These are phyloP conservation scores for Podila epigama DNA, from an alignment of 192 early-diverging fungal species.

Conservation along the genomic window DNA sequence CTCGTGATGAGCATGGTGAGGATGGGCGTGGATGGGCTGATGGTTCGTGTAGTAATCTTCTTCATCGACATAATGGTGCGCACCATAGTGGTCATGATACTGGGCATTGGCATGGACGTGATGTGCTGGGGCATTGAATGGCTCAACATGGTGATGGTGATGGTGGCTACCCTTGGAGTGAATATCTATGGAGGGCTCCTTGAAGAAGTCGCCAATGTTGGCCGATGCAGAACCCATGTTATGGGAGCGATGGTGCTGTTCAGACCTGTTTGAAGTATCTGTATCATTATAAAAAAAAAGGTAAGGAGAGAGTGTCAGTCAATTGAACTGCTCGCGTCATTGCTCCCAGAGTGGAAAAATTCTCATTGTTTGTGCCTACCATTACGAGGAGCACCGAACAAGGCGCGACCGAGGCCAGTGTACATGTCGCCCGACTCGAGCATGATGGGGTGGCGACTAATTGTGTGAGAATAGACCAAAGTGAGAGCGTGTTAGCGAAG, in stretches of 20 bases:
- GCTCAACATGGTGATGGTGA: not conserved
- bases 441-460: slow-evolving; percentile 1
- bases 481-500: too few species aligned
- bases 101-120: not conserved
- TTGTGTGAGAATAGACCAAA: too few species aligned
- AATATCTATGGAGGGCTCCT: not conserved
- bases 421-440: not conserved
- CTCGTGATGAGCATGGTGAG: not conserved
- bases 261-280: too few species aligned
- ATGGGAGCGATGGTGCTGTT: not conserved
- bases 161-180: not conserved
- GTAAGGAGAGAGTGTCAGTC: not conserved
- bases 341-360: not conserved
- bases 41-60: not conserved
- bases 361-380: not conserved
- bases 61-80: not conserved
- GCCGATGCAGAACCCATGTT: not conserved
- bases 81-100: not conserved
- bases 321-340: not conserved
- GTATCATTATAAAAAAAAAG: too few species aligned
- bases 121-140: not conserved
- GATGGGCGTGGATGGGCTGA: not conserved
- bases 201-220: not conserved
- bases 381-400: not conserved
- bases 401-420: not conserved